Percentiles rank a stretch among this genome's conserved stretches.
Conservation (phyloP, 441 rosid species). For the Pelargonium fulgidum region DNA sequence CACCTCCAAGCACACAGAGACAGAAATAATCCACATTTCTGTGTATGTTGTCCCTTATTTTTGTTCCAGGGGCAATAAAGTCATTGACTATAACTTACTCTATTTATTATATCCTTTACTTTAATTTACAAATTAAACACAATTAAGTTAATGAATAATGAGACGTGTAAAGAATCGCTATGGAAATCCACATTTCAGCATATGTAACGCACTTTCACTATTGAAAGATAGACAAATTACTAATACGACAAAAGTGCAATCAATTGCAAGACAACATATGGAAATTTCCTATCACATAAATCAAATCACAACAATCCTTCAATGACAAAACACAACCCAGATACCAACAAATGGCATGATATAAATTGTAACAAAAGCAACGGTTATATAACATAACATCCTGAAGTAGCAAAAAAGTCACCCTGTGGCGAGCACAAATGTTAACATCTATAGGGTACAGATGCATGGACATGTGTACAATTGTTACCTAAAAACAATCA, state of each 20-base stretch:
- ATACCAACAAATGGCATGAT: background rate
- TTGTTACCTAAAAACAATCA: conserved; percentile 1
- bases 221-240: no score
- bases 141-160: no score
- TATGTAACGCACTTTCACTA: no score
- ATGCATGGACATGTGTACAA: background rate
- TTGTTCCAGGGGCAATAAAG: background rate
- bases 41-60: background rate
- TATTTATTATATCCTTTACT: background rate
- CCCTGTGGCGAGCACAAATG: background rate
- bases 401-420: background rate
- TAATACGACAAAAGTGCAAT: background rate
- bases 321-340: background rate
- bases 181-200: no score
- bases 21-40: background rate
- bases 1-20: background rate
- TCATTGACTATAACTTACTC: background rate
- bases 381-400: background rate
- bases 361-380: background rate
- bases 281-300: background rate
- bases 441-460: background rate
- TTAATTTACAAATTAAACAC: no score
- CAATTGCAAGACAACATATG: background rate
- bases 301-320: background rate
- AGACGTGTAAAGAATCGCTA: no score